Percentiles rank a stretch among this genome's conserved stretches.
Conservation (phyloP, 352 stramenopile genomes). For the Albugo candida region DNA sequence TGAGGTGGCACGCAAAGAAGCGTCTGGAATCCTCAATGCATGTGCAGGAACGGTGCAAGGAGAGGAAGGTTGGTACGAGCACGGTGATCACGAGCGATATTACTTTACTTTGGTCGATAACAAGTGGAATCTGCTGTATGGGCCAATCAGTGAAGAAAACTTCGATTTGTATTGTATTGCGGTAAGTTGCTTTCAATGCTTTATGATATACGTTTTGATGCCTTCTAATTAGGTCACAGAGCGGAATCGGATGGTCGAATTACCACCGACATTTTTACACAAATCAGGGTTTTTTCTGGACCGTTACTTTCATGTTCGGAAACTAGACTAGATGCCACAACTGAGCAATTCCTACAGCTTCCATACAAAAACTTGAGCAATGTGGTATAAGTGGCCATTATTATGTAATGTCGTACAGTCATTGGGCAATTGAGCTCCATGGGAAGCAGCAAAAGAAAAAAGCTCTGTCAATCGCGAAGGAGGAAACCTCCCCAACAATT, state of each 20-base stretch:
- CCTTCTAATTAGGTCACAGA: conserved; percentile 58
- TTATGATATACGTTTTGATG: no score
- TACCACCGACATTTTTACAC: conserved; percentile 63
- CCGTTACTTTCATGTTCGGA: conserved; percentile 41
- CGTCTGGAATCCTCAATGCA: conserved; percentile 62
- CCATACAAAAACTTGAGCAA: no score
- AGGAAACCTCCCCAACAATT: no score
- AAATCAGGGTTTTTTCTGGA: conserved; percentile 60
- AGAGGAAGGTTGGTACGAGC: conserved; percentile 77
- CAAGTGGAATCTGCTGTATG: conserved; percentile 76
- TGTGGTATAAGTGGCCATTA: no score
- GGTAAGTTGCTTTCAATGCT: conserved; percentile 16
- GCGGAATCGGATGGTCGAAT: conserved; percentile 37
- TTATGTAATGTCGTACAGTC: no score
- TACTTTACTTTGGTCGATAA: conserved; percentile 66
- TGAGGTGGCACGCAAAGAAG: conserved; percentile 31
- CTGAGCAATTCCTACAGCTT: no score
- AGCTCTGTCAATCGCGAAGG: no score
- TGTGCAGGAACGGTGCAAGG: conserved; percentile 58
- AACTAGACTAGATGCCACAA: conserved; percentile 2
- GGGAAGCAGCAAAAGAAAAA: no score
- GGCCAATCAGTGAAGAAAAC: conserved; percentile 68
- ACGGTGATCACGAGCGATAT: conserved; percentile 72
- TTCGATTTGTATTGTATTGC: conserved; percentile 58
- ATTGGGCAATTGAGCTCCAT: no score